Evolutionary conservation across 2,329 filamentous ascomycete species (phyloP).

Genomic region (Monosporascus ibericus): DNA sequence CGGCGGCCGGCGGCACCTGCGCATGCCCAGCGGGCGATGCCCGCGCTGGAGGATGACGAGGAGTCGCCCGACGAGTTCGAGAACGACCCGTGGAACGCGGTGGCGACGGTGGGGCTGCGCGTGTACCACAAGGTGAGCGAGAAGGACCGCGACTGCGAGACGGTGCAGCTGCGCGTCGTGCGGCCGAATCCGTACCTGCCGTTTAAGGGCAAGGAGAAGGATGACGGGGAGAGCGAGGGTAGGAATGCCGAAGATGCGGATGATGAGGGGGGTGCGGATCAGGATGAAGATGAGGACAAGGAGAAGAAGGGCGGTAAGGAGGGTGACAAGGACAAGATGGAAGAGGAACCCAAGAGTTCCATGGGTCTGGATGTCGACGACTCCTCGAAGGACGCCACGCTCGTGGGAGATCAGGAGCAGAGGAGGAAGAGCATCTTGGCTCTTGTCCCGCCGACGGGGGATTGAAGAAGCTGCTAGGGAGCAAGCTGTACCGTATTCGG

Average conservation of each 20-base stretch:
- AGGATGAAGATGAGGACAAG: conserved; percentile 14
- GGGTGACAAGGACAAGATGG: conserved; percentile 11
- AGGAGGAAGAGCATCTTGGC: conserved; percentile 25
- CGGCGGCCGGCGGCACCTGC: conserved; percentile 15
- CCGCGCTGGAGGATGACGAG: conserved; percentile 42
- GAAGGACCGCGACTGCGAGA: conserved; percentile 25
- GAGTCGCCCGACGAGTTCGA: conserved; percentile 53
- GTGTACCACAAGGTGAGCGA: conserved; percentile 48
- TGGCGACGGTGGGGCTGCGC: conserved; percentile 54
- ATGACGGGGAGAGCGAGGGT: conserved; percentile 16
- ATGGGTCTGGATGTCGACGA: conserved; percentile 32
- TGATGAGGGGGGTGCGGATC: conserved; percentile 7
- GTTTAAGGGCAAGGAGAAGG: conserved; percentile 17
- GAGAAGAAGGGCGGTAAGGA: conserved; percentile 18
- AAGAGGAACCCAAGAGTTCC: conserved; percentile 28
- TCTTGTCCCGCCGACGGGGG: conserved; percentile 2
- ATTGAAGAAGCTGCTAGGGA: not conserved
- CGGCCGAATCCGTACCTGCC: conserved; percentile 29
- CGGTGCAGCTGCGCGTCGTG: conserved; percentile 34
- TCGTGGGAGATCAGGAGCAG: conserved; percentile 21
- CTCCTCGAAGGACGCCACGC: conserved; percentile 26
- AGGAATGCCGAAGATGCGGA: conserved; percentile 15
- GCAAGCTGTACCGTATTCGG: not conserved
- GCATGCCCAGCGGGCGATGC: conserved; percentile 10
- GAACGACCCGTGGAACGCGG: conserved; percentile 56